Evolutionary conservation across 768 basidiomycete genomes (phyloP).

Genomic region (Auriscalpium orientale): DNA sequence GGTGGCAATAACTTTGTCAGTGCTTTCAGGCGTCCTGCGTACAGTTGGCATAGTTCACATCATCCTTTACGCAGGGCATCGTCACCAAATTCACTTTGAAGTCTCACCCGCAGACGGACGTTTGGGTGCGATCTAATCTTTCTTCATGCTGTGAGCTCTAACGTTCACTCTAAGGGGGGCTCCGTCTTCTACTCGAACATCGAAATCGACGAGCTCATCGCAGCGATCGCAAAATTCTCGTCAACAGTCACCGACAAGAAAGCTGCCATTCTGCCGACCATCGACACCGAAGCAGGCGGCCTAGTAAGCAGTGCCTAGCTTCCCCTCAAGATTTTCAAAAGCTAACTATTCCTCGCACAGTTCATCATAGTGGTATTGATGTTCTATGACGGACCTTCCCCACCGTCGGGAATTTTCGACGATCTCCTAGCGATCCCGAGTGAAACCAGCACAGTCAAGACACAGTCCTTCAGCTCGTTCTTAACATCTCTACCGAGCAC

Average conservation of each 20-base stretch:
- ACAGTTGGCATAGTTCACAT: neutral
- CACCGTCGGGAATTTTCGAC: conserved; percentile 11
- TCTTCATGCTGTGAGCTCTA: neutral
- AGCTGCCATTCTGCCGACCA: neutral
- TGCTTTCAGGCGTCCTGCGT: no score
- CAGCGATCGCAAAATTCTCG: conserved; percentile 1
- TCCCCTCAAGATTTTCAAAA: neutral
- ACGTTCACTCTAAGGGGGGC: neutral
- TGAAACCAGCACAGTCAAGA: neutral
- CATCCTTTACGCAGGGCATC: neutral
- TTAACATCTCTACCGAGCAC: neutral
- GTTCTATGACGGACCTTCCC: conserved; percentile 15
- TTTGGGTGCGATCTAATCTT: conserved; percentile 1
- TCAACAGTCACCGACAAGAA: neutral
- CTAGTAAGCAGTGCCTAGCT: neutral
- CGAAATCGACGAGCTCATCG: neutral
- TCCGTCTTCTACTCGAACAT: neutral
- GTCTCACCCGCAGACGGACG: conserved; percentile 1
- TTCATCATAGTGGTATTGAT: neutral
- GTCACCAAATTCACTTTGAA: conserved; percentile 9
- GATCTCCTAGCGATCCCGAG: conserved; percentile 11
- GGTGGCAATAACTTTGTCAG: conserved; percentile 11
- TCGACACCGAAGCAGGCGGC: neutral
- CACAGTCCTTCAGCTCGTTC: neutral
- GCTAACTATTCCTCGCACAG: neutral